Evolutionary conservation across 1,284 basidiomycete species (phyloP), one percentile per base, ranked within the genome.

Genomic region (Hymenochaete sp.): DNA sequence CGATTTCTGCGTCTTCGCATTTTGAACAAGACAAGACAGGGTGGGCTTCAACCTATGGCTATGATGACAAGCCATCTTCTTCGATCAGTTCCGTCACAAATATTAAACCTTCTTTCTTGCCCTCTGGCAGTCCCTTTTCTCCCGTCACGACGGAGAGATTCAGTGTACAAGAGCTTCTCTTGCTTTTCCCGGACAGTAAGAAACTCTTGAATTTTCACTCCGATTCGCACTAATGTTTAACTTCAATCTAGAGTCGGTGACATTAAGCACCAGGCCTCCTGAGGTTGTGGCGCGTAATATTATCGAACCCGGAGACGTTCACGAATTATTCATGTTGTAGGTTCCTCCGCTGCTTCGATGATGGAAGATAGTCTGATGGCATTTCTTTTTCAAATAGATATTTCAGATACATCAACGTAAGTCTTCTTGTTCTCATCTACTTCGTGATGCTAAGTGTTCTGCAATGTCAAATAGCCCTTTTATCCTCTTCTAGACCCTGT

Each of bases 241-340:
- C 19, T 5, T 3, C 21, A 7, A 25, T 11, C 13, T 31, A 46
- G 45, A 24, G n/a, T 27, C 39, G 14, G 44, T 43, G 9, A 42
- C 39, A n/a, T 10, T 35, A 0, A 37, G 27, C 31, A 37, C 42
- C 59, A 22, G 25, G 6, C 25, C 50, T 19, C 67, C 71, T 36
- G 62, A 65, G 47, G 67, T 77, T 38, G 62, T 75, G 35, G 66
- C 63, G 50, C 61, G 68, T 40, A 72, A 71, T 41, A 56, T 59
- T 1, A 57, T 78, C 16, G 67, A 68, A 51, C 72, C 73, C n/a
- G 63, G 68, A 40, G 78, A 82, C 45, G 74, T 79, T n/a, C 56
- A 65, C 26, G 67, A 74, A 37, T 62, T 83, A 6, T 82, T 82
- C 55, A 56, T 65, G 25, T 69, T 82, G 75, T 75, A 56, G 50